These are phyloP conservation scores for Platanus orientalis DNA, from an alignment of 164 flowering plant species.

Conservation along the genomic window DNA sequence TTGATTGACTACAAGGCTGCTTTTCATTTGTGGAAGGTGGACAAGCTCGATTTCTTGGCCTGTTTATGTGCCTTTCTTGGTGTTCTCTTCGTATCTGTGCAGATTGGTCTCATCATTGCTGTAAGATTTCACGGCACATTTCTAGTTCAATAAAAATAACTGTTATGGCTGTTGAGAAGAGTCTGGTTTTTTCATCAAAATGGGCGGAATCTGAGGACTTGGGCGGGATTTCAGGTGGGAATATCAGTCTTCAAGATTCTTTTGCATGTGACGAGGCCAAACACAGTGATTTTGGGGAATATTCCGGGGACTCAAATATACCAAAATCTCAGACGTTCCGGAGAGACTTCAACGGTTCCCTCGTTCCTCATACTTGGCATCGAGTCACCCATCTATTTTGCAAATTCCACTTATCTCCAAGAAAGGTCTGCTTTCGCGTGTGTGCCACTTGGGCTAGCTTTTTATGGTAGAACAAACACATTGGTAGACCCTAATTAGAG, in stretches of 20 bases:
- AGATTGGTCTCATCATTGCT: conserved; percentile 34
- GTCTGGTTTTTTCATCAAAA: too few relatives aligned
- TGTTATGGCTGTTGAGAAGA: too few relatives aligned
- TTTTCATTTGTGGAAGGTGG: conserved; percentile 29
- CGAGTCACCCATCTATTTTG: conserved; percentile 93
- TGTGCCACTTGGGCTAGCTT: too few relatives aligned
- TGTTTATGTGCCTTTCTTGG: conserved; percentile 34
- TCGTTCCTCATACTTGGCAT: conserved; percentile 69
- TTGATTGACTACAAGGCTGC: conserved; percentile 28
- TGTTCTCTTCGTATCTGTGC: conserved; percentile 35
- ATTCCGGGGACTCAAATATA: conserved; percentile 74
- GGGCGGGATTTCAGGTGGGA: conserved; percentile 61
- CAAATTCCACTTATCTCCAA: conserved; percentile 76
- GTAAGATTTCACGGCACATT: conserved; percentile 17
- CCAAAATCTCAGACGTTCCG: conserved; percentile 50
- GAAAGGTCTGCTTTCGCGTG: conserved; percentile 64
- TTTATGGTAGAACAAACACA: too few relatives aligned
- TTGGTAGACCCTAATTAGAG: too few relatives aligned
- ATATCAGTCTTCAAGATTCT: conserved; percentile 84
- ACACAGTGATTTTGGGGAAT: conserved; percentile 57
- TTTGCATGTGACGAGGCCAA: conserved; percentile 87
- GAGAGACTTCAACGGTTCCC: conserved; percentile 61
- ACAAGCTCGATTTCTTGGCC: conserved; percentile 37
- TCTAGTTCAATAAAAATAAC: too few relatives aligned
- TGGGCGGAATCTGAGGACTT: conserved; percentile 6